phyloP scores from a whole-genome alignment of 495 filamentous ascomycete genomes.

The Podospora anserina region DNA sequence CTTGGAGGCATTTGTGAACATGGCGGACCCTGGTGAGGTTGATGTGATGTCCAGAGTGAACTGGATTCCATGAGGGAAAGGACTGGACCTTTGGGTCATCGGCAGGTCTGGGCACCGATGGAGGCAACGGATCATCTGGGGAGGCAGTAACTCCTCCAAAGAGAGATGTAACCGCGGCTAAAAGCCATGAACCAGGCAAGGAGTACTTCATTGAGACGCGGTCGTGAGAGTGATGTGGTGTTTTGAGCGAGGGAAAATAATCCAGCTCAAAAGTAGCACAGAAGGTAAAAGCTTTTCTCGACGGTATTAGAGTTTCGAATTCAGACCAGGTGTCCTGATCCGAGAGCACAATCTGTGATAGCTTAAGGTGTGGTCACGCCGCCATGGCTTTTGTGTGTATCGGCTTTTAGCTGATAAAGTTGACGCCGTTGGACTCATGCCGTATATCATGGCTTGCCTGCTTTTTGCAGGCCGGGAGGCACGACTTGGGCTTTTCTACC shows the following conservation, averaged over 20 bases:
- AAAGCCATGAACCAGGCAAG: not conserved
- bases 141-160: not conserved
- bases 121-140: not conserved
- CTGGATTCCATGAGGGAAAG: not conserved
- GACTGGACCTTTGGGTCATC: not conserved
- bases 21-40: not conserved
- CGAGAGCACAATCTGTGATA: too few relatives aligned
- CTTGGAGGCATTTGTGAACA: not conserved
- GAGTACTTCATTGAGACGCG: not conserved
- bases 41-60: not conserved
- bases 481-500: too few relatives aligned
- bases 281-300: too few relatives aligned
- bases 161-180: not conserved
- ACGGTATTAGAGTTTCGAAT: too few relatives aligned
- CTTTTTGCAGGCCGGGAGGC: too few relatives aligned
- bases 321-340: too few relatives aligned
- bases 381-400: too few relatives aligned
- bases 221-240: not conserved
- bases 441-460: too few relatives aligned
- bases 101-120: not conserved
- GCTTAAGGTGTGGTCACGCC: too few relatives aligned
- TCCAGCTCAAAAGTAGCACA: too few relatives aligned
- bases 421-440: too few relatives aligned
- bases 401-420: too few relatives aligned
- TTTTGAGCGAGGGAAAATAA: not conserved